Conservation (phyloP, 2,329 filamentous ascomycete genomes). For the Aspergillus sp. region DNA sequence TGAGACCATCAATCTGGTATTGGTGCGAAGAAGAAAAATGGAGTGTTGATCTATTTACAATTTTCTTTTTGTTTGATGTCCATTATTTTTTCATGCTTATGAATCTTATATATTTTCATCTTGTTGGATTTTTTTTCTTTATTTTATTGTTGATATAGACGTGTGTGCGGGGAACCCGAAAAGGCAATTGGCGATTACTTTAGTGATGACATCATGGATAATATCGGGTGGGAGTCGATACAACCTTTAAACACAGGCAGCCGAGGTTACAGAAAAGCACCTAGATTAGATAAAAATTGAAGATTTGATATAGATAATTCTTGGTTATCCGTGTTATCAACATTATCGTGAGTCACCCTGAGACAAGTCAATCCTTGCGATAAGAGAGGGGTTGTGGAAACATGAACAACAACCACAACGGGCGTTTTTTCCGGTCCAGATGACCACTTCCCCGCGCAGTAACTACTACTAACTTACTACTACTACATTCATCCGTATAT, state of each 20-base stretch:
- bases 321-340: neutral
- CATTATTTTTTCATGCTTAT: neutral
- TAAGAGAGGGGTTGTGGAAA: neutral
- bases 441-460: neutral
- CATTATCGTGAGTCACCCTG: neutral
- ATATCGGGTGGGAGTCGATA: neutral
- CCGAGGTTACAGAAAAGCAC: neutral
- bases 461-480: neutral
- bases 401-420: neutral
- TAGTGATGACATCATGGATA: neutral
- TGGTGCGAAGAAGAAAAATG: neutral
- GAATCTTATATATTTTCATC: neutral
- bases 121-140: neutral
- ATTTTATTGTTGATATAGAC: neutral
- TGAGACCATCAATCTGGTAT: slow-evolving; percentile 3
- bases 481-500: neutral
- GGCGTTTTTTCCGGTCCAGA: neutral
- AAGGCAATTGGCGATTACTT: neutral
- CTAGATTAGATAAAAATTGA: neutral
- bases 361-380: neutral
- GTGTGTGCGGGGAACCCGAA: neutral
- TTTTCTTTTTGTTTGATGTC: neutral
- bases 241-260: neutral
- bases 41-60: neutral
- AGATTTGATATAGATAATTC: neutral